Conservation (phyloP, 441 rosid genomes). For the Gossypium schwendimanii region DNA sequence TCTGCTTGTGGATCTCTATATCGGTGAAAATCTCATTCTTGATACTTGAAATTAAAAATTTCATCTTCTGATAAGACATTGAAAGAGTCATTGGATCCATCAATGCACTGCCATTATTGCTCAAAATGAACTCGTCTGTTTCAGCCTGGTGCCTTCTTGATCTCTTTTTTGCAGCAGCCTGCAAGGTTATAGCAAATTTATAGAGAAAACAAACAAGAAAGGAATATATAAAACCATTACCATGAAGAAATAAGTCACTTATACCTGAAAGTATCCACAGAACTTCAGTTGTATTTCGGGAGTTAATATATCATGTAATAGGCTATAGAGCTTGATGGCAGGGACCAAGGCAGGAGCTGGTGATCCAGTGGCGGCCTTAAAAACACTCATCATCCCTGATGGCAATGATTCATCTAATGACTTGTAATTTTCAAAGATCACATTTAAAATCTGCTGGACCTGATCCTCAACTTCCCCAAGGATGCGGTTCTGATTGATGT, state of each 20-base stretch:
- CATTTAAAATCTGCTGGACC: conserved; percentile 58
- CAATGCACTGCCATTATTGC: conserved; percentile 37
- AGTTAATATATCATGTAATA: conserved; percentile 70
- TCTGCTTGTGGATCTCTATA: conserved; percentile 66
- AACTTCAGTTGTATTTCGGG: conserved; percentile 77
- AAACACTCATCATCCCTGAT: conserved; percentile 68
- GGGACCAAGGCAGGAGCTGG: conserved; percentile 77
- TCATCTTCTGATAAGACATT: conserved; percentile 75
- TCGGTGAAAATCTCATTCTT: conserved; percentile 72
- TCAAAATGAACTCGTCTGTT: conserved; percentile 57
- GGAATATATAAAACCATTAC: neutral
- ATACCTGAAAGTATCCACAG: conserved; percentile 85
- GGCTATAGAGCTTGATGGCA: conserved; percentile 73
- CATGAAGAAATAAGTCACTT: conserved; percentile 6
- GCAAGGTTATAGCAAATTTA: conserved; percentile 17
- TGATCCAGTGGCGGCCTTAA: conserved; percentile 60
- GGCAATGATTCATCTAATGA: conserved; percentile 61
- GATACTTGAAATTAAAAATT: conserved; percentile 46
- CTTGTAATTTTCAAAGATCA: conserved; percentile 79
- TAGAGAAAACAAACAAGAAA: conserved; percentile 5
- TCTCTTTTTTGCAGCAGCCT: conserved; percentile 86
- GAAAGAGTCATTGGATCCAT: conserved; percentile 42
- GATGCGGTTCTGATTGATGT: conserved; percentile 69
- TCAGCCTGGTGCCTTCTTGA: conserved; percentile 64
- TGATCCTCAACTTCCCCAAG: conserved; percentile 84